Evolutionary conservation across 352 stramenopile species (phyloP).

Genomic region (Phytophthora foliorum): DNA sequence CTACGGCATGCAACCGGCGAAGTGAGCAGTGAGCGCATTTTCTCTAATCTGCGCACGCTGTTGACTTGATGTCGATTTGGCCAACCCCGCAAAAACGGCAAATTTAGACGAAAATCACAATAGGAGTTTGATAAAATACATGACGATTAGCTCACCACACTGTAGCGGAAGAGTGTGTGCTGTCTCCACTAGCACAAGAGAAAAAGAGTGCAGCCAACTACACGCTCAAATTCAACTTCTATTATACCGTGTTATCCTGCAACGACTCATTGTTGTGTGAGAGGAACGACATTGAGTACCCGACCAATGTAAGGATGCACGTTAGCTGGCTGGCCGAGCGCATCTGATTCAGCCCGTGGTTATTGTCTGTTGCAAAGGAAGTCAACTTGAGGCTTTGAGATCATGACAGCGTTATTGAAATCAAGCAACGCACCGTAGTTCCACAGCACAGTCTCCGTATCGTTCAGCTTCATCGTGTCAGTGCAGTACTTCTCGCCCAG

Average conservation of each 20-base stretch:
- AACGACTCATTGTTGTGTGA: constrained; percentile 50
- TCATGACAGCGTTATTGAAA: not conserved
- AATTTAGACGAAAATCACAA: too few species aligned
- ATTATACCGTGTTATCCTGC: constrained; percentile 2
- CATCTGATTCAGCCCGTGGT: constrained; percentile 51
- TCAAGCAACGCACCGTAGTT: constrained; percentile 61
- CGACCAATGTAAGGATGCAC: constrained; percentile 63
- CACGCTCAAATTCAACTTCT: not conserved
- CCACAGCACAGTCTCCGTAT: constrained; percentile 67
- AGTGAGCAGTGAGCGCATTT: not conserved
- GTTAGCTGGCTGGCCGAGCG: constrained; percentile 56
- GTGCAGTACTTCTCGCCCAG: constrained; percentile 71
- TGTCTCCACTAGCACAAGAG: too few species aligned
- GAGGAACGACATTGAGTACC: constrained; percentile 66
- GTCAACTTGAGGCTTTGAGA: not conserved
- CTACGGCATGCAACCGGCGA: too few species aligned
- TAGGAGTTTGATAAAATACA: too few species aligned
- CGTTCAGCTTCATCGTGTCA: constrained; percentile 58
- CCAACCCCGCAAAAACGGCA: not conserved
- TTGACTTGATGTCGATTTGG: not conserved
- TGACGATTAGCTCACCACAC: too few species aligned
- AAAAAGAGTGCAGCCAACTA: too few species aligned
- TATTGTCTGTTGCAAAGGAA: constrained; percentile 29
- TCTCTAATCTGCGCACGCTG: not conserved
- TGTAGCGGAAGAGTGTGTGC: too few species aligned